Base-by-base conservation (phyloP, 225 moss, liverwort and hornwort species). In the Polytrichum formosum region DNA sequence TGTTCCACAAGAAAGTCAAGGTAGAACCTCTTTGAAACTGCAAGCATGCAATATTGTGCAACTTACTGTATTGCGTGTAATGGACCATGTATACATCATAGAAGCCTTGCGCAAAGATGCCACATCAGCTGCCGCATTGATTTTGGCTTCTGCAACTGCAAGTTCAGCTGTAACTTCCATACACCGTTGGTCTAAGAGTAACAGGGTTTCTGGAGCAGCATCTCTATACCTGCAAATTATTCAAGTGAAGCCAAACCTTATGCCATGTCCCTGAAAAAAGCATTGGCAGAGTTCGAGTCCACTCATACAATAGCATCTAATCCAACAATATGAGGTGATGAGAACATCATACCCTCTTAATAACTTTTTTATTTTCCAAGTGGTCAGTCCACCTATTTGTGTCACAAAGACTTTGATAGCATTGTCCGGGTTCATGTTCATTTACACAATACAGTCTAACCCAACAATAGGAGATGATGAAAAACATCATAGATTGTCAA, bases 201-300 rank as follows among this genome's bases (percentile, higher is more conserved):
- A 76, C 70, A 94, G 77, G 7, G 91, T 94, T 56, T 91, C 91
- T 67, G 91, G 94, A 58, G 90, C 87, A 69, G 94, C 86, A 75
- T 94, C 88, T 70, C 91, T 82, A 66, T 94, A 94, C 70, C 87
- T 91, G 87, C 17, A 73, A 75, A 27, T 26, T 7, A 53, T 25
- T 18, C 31, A 4, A 7, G 2, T 55, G 28, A 18, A 19, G 68
- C 55, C 70, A 25, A 27, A 46, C 13, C 46, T 46, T 46, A 16
- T 46, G 13, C 46, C 46, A 10, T 46, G 46, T 46, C 46, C 13
- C 13, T 46, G 46, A 46, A 13, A 37, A 46, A 46, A 46, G 46
- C 46, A 46, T 46, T 13, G 46, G 13, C 46, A 46, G 16, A 46
- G 13, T 13, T 46, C 46, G 0, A 13, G 16, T 4, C 13, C 13